phyloP scores from a whole-genome alignment of 2,329 filamentous ascomycete genomes.

The Epichloe glyceriae region DNA sequence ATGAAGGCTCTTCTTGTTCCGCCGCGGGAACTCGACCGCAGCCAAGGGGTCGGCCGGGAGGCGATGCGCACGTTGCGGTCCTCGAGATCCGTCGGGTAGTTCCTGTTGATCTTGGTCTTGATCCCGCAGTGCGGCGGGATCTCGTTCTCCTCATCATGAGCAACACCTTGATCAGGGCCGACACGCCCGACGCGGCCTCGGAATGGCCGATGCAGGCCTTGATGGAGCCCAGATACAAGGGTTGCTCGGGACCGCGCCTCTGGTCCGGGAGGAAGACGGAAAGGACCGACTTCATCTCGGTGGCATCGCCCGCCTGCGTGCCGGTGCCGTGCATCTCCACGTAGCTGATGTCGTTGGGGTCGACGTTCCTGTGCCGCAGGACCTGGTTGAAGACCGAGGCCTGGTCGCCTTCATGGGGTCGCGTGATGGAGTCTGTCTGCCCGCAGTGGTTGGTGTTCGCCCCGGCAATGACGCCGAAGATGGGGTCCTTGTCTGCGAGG shows the following conservation, averaged over 20 bases:
- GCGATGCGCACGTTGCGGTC: constrained; percentile 44
- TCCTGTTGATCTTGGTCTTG: constrained; percentile 48
- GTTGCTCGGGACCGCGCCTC: constrained; percentile 32
- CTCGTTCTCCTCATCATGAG: constrained; percentile 49
- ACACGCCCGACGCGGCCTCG: constrained; percentile 48
- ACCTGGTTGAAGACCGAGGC: constrained; percentile 53
- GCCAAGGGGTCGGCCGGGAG: constrained; percentile 39
- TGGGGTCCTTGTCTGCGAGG: constrained; percentile 61
- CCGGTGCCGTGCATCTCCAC: constrained; percentile 90
- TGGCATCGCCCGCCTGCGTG: constrained; percentile 75
- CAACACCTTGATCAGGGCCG: constrained; percentile 51
- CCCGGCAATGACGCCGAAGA: constrained; percentile 62
- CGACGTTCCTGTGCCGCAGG: constrained; percentile 58
- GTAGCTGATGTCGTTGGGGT: constrained; percentile 66
- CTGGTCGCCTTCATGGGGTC: constrained; percentile 68
- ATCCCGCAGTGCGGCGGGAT: constrained; percentile 58
- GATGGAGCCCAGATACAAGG: constrained; percentile 48
- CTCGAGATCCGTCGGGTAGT: constrained; percentile 42
- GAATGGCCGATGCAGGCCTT: constrained; percentile 54
- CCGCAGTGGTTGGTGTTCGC: constrained; percentile 72
- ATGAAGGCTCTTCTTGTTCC: constrained; percentile 35
- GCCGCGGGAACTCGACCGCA: constrained; percentile 15
- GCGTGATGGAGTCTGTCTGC: constrained; percentile 70
- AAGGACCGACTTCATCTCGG: constrained; percentile 70
- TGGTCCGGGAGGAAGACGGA: constrained; percentile 36